A percentile compares a stretch with the other conserved stretches of the same genome.
Evolutionary conservation across 768 basidiomycete genomes (phyloP).

Genomic region (Kwoniella pini): DNA sequence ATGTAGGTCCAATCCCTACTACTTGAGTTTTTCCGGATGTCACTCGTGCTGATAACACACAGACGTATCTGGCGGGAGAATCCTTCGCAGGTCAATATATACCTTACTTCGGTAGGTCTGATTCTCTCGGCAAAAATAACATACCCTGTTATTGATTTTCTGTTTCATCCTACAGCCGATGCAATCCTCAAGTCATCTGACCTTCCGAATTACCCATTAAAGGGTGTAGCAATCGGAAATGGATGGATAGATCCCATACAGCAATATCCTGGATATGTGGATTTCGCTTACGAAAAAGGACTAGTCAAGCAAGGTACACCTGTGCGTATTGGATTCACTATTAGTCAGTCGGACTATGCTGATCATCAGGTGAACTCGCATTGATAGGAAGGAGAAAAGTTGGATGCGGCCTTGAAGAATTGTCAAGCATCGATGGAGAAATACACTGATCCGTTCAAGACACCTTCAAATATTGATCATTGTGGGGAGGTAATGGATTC

Average conservation of each 20-base stretch:
- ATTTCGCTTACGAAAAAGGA: constrained; percentile 77
- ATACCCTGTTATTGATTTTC: neutral
- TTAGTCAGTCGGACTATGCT: too few relatives aligned
- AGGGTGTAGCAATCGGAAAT: constrained; percentile 89
- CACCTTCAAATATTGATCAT: constrained; percentile 57
- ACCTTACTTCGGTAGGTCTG: constrained; percentile 81
- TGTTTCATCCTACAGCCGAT: constrained; percentile 61
- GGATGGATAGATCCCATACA: constrained; percentile 91
- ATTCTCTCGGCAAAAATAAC: constrained; percentile 11
- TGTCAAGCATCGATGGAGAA: constrained; percentile 61
- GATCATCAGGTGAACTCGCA: neutral
- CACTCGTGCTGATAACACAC: constrained; percentile 4
- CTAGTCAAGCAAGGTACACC: constrained; percentile 71
- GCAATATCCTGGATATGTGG: constrained; percentile 88
- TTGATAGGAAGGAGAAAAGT: constrained; percentile 65
- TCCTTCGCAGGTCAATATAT: constrained; percentile 98
- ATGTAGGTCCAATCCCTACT: too few relatives aligned
- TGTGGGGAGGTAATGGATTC: constrained; percentile 66
- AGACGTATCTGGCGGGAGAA: constrained; percentile 97
- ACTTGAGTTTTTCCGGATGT: too few relatives aligned
- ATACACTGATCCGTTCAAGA: constrained; percentile 50
- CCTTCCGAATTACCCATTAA: constrained; percentile 64
- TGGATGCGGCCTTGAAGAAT: constrained; percentile 62
- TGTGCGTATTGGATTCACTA: constrained; percentile 56
- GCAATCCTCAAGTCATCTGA: constrained; percentile 65